Evolutionary conservation across 2,329 filamentous ascomycete genomes (phyloP).

Genomic region (Metarhizium guizhouense): DNA sequence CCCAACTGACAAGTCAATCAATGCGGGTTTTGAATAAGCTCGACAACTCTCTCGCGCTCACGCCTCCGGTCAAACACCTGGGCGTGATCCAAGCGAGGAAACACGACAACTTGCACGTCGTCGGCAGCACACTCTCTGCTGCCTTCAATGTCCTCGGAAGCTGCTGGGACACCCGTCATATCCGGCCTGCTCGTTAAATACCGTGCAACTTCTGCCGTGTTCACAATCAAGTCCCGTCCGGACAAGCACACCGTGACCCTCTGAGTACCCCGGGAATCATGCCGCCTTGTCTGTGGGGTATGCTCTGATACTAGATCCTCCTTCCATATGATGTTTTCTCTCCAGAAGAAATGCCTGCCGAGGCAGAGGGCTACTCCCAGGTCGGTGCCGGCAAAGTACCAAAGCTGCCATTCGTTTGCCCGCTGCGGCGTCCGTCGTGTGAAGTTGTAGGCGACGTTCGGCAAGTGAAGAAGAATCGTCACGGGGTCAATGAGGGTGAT

Average conservation of each 20-base stretch:
- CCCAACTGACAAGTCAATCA: neutral
- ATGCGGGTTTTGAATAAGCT: conserved; percentile 13
- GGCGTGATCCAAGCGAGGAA: conserved; percentile 52
- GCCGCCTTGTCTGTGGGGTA: neutral
- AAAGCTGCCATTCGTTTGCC: conserved; percentile 63
- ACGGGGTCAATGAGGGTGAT: conserved; percentile 51
- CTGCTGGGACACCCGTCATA: conserved; percentile 8
- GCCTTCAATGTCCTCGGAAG: conserved; percentile 11
- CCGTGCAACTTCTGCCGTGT: conserved; percentile 46
- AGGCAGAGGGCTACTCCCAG: conserved; percentile 57
- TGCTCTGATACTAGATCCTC: conserved; percentile 41
- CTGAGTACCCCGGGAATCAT: conserved; percentile 9
- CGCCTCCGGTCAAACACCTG: conserved; percentile 43
- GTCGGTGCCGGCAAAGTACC: conserved; percentile 62
- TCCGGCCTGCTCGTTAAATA: conserved; percentile 34
- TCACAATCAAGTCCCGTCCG: conserved; percentile 55
- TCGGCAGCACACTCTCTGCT: conserved; percentile 1
- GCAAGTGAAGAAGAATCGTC: conserved; percentile 57
- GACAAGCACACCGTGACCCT: conserved; percentile 49
- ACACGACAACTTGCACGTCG: conserved; percentile 50
- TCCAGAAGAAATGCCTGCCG: conserved; percentile 62
- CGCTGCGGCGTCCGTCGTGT: conserved; percentile 39
- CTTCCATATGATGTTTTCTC: conserved; percentile 61
- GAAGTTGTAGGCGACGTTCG: conserved; percentile 66
- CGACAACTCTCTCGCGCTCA: conserved; percentile 19